These are phyloP conservation scores for Tetrahymena borealis DNA, from an alignment of 73 alveolate species.

Conservation along the genomic window DNA sequence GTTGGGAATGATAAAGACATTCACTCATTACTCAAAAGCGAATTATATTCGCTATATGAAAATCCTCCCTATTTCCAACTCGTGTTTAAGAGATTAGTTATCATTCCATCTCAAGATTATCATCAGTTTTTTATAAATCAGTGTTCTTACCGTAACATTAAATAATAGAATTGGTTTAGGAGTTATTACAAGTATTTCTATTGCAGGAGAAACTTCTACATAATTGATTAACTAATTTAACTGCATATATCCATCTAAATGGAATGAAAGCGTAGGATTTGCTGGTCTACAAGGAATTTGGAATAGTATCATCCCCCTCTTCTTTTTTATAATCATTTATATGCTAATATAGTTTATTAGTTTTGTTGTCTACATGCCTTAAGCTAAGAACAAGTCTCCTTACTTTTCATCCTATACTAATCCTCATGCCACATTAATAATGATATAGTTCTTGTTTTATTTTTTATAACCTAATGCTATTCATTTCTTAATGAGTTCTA, in stretches of 20 bases:
- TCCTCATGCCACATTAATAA: neutral
- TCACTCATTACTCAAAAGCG: neutral
- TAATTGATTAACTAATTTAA: neutral
- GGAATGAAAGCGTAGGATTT: neutral
- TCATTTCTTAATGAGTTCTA: neutral
- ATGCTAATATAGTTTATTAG: neutral
- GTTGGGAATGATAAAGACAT: neutral
- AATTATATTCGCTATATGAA: neutral
- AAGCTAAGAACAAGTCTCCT: neutral
- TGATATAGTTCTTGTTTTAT: neutral
- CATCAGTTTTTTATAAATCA: neutral
- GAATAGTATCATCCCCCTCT: neutral
- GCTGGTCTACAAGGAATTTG: neutral
- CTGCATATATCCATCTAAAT: neutral
- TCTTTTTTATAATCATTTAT: neutral
- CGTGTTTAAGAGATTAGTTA: neutral
- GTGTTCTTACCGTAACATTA: neutral
- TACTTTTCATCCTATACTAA: neutral
- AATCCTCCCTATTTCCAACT: neutral
- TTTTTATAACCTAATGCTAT: neutral
- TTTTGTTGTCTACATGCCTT: neutral
- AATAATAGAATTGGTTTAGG: neutral
- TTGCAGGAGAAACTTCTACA: neutral
- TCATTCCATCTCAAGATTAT: neutral
- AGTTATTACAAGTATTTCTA: neutral